Evolutionary conservation across 768 basidiomycete species (phyloP).

Genomic region (Boletus sensibilis): DNA sequence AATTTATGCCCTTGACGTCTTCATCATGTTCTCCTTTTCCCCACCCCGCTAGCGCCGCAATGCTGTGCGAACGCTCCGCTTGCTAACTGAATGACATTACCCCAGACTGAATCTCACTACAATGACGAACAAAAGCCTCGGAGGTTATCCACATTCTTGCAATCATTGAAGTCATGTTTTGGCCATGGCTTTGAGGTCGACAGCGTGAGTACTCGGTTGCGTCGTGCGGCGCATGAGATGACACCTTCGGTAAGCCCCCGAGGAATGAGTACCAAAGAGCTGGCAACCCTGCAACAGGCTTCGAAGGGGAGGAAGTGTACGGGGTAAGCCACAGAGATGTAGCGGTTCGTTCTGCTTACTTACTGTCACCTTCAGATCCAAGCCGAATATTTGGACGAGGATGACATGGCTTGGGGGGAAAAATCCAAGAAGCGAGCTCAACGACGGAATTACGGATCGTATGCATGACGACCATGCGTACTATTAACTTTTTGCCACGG

Average conservation of each 20-base stretch:
- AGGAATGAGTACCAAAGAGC: slow-evolving; percentile 15
- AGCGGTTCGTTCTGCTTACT: not conserved
- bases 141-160: slow-evolving; percentile 2
- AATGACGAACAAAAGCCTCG: slow-evolving; percentile 11
- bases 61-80: slow-evolving; percentile 1
- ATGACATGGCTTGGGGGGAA: slow-evolving; percentile 29
- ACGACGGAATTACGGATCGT: not conserved
- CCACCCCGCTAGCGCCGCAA: not conserved
- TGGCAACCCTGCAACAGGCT: slow-evolving; percentile 13
- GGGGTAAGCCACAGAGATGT: slow-evolving; percentile 15
- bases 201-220: slow-evolving; percentile 10
- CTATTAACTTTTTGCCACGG: not conserved
- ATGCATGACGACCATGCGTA: not conserved
- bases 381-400: slow-evolving; percentile 28
- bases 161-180: slow-evolving; percentile 24
- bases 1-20: slow-evolving; percentile 4
- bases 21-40: slow-evolving; percentile 7
- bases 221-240: not conserved
- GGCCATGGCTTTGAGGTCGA: slow-evolving; percentile 14
- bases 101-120: slow-evolving; percentile 6
- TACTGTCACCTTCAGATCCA: slow-evolving; percentile 8
- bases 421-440: slow-evolving; percentile 9
- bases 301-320: slow-evolving; percentile 17
- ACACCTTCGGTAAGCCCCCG: slow-evolving; percentile 10
- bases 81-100: not conserved